Percentiles rank a stretch among this genome's conserved stretches.
phyloP scores from a whole-genome alignment of 2,329 filamentous ascomycete genomes.

The Alternaria conjuncta region DNA sequence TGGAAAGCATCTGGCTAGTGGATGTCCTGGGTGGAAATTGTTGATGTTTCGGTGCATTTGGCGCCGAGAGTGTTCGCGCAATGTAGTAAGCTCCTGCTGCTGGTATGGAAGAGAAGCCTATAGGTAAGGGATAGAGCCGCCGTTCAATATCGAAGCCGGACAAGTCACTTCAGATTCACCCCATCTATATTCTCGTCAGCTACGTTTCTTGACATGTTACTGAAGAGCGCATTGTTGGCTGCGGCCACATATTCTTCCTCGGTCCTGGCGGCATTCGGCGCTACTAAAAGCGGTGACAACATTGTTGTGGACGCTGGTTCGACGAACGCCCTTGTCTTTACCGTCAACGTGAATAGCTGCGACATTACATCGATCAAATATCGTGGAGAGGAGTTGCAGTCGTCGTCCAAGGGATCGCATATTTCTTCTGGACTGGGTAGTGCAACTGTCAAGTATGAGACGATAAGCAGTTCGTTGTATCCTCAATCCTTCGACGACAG shows the following conservation, averaged over 20 bases:
- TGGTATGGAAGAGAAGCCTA: not conserved
- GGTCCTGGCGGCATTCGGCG: constrained; percentile 45
- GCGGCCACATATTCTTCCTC: constrained; percentile 34
- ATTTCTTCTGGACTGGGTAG: constrained; percentile 66
- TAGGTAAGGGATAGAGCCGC: constrained; percentile 5
- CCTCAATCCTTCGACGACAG: not conserved
- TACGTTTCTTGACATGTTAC: constrained; percentile 29
- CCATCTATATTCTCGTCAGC: not conserved
- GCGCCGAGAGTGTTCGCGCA: constrained; percentile 19
- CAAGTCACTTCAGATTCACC: not conserved
- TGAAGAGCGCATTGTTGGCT: constrained; percentile 33
- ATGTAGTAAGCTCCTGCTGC: not conserved
- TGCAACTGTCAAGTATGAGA: constrained; percentile 59
- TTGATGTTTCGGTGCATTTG: constrained; percentile 25
- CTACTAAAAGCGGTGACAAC: constrained; percentile 37
- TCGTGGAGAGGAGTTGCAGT: constrained; percentile 66
- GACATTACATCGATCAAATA: constrained; percentile 70
- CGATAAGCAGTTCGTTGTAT: constrained; percentile 34
- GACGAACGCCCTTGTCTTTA: constrained; percentile 40
- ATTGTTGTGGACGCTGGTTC: constrained; percentile 47
- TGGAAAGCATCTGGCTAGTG: constrained; percentile 5
- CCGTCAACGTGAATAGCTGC: constrained; percentile 57
- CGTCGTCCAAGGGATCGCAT: constrained; percentile 59
- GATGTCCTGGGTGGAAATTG: constrained; percentile 25
- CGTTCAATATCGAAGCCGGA: not conserved